Base-by-base conservation (phyloP, 2,329 filamentous ascomycete species). In the Fusarium pilosicola region DNA sequence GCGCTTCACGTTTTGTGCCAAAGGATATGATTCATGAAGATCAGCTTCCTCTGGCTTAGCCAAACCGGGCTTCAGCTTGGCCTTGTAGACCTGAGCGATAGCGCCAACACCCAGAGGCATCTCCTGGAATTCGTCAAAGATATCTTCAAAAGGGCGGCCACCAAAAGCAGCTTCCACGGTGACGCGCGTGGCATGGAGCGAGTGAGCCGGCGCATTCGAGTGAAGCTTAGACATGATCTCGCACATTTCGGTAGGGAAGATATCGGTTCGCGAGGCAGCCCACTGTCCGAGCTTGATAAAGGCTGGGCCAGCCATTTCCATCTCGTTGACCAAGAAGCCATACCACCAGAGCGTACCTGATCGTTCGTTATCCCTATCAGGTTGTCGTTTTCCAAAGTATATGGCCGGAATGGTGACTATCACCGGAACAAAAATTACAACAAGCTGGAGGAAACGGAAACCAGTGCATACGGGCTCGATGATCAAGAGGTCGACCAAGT, bases 251-350 rank as follows among this genome's bases (percentile, higher is more conserved):
- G 89, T 93, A 4, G 96, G 96, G 80, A 99, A 99, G 79, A 99
- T 97, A 83, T 99, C 96, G 46, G 95, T 94, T 80, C 96, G 89
- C 10, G 96, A 98, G 7, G 96, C 96, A 24, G 96, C 96, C 96
- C 96, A 99, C 91, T 99, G 96, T 22, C 96, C 96, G 62, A 99
- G 90, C 91, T 99, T 99, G 84, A 99, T 99, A 80, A 99, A 99
- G 1, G 96, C 95, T 49, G 96, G 95, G 0, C 96, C 96, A 24
- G 96, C 94, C 79, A 91, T 88, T 83, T 99, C 96, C 96, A 99
- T 98, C 34, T 93, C 88, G 65, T 87, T 88, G 15, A 98, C 95
- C 44, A 99, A 83, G 78, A 97, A 96, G 7, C 86, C 86, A 84
- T 98, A 99, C 96, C 96, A 99, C 94, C 94, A 97, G 7, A 98